Evolutionary conservation across 345 rosid species (phyloP), one percentile per base, ranked within the genome.

Genomic region (Eucalyptus dawsonii): DNA sequence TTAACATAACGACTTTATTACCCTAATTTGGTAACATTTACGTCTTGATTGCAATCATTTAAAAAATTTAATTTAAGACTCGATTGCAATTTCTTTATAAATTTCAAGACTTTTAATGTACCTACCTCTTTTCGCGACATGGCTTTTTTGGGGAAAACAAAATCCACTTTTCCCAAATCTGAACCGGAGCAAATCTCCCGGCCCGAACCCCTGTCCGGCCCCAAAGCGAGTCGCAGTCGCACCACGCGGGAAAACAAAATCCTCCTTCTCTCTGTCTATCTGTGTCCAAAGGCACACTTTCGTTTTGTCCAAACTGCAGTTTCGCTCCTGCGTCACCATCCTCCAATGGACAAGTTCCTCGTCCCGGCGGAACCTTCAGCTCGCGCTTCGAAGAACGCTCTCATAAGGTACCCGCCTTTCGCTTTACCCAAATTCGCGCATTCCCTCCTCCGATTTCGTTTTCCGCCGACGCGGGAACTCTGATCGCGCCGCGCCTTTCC

Each of bases 331-430:
- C 44, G 80, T 69, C 80, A 17, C 29, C 25, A 49, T 13, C 54
- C 47, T 27, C 17, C 69, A 29, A 88, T 89, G 90, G 90, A 89
- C 86, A 89, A 69, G 14, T 89, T 62, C 88, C 76, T 89, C 25
- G 86, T 89, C 69, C 90, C 90, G 50, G 86, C 44, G 54, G 62
- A 89, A 54, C 69, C 88, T 14, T n/a, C 86, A 19, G 40, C 51
- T 17, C 88, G 87, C 29, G 13, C 90, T 86, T 34, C 86, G 9
- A 40, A 42, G 21, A 67, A 9, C 54, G 14, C 67, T 40, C n/a
- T 72, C 50, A 72, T 17, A 86, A 86, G 90, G 90, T 89, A 50
- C 13, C 22, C 44, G 17, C 58, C 49, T 67, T 50, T 16, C 90
- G 29, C 27, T 45, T 65, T 86, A 11, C 86, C 83, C 85, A 21